Evolutionary conservation across 140 eudicot species (phyloP), one percentile per base, ranked within the genome.

Genomic region (Stevia rebaudiana): DNA sequence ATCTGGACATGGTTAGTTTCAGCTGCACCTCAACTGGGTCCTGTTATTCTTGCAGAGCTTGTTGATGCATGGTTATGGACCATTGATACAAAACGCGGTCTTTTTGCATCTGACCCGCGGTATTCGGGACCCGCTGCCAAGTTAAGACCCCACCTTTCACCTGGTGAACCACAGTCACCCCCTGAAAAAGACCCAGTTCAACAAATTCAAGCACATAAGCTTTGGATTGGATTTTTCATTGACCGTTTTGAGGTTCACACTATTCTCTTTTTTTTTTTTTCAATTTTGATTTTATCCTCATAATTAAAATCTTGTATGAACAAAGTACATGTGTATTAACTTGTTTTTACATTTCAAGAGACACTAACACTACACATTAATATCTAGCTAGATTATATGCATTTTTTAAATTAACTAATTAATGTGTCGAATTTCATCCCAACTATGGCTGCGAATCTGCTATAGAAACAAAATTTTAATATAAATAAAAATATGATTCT

Each of bases 11-110:
- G 99, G 99, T 75, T 94, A 57, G 97, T 94, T 76, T 88, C 99
- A 42, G 97, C 99, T 71, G 95, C 99, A 61, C 99, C 99, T 77
- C 87, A 85, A 64, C 73, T 88, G 75, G 89, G 99, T 13, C 71
- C 97, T 46, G 81, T 88, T 15, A 94, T 94, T 63, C 95, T 94
- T 78, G 94, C 97, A 48, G 99, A 94, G 79, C 99, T 88, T 65
- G 99, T 94, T 47, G 99, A 94, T 83, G 99, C 99, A 55, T 94
- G 99, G 99, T 68, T 94, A 70, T 94, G 99, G 99, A 85, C 97
- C 40, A 80, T 88, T 39, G 99, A 94, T 63, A 94, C 99, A 18
- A 88, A 88, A 61, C 74, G 99, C 74, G 99, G 99, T 49, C 72
- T 94, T 53, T 94, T 94, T 81, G 97, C 99, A 73, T 94, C 97